Evolutionary conservation across 2,329 filamentous ascomycete species (phyloP).

Genomic region (Phialocephala sp.): DNA sequence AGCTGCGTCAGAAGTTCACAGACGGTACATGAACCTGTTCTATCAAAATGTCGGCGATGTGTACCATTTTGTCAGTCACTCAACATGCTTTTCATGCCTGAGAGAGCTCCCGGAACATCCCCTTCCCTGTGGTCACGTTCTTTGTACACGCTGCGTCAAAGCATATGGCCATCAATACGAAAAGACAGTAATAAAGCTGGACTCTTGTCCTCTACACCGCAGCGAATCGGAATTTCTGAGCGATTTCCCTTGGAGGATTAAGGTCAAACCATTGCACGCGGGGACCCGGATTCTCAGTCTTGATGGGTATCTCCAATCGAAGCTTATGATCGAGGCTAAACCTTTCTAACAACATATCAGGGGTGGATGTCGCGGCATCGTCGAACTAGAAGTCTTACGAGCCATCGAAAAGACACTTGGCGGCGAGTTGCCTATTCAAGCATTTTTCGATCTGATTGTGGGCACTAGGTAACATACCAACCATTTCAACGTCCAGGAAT

Average conservation of each 20-base stretch:
- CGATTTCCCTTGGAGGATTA: background rate
- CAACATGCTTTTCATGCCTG: conserved; percentile 25
- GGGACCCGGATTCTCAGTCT: conserved; percentile 2
- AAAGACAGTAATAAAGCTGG: background rate
- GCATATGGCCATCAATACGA: conserved; percentile 5
- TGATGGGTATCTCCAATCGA: too few species aligned
- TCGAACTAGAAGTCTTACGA: conserved; percentile 11
- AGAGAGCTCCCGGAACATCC: conserved; percentile 22
- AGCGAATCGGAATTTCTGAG: too few species aligned
- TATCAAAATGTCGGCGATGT: background rate
- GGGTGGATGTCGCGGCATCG: conserved; percentile 14
- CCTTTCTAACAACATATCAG: background rate
- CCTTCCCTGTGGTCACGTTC: conserved; percentile 26
- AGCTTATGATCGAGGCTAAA: too few species aligned
- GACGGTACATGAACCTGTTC: background rate
- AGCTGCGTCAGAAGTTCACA: background rate
- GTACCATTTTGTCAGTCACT: conserved; percentile 42
- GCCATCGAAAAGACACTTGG: background rate
- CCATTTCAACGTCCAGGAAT: too few species aligned
- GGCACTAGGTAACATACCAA: conserved; percentile 14
- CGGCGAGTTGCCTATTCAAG: background rate
- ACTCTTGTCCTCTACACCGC: conserved; percentile 6
- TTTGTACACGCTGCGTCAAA: conserved; percentile 23
- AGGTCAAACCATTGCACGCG: conserved; percentile 3
- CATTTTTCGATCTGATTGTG: conserved; percentile 16